These are phyloP conservation scores for Pterothamnion heteromorphum DNA, from an alignment of 31 red algal genomes.

Conservation along the genomic window DNA sequence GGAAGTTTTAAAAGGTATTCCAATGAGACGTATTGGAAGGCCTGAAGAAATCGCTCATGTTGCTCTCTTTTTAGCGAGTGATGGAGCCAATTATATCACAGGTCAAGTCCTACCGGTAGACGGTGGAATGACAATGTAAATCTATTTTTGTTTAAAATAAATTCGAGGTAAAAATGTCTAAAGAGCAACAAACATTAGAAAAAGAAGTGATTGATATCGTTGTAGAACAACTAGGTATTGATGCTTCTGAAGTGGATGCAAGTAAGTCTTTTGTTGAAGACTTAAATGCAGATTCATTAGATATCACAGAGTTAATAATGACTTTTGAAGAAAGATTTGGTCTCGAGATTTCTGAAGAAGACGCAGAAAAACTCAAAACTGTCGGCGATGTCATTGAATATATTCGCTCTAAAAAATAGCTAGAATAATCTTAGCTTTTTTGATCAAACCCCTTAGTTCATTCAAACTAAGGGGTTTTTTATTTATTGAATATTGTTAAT, in stretches of 20 bases:
- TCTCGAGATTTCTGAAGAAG: constrained; percentile 92
- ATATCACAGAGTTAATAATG: constrained; percentile 98
- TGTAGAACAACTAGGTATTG: neutral
- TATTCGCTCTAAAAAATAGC: neutral
- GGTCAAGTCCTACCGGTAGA: constrained; percentile 51
- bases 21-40: constrained; percentile 87
- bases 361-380: constrained; percentile 87
- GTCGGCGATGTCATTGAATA: neutral
- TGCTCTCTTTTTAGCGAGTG: constrained; percentile 78
- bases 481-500: too few relatives aligned
- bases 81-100: constrained; percentile 78
- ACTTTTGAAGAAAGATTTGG: constrained; percentile 95
- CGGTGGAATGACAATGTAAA: neutral
- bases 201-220: neutral
- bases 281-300: constrained; percentile 81
- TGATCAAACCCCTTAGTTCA: too few relatives aligned
- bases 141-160: too few relatives aligned
- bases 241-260: constrained; percentile 79
- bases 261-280: constrained; percentile 84
- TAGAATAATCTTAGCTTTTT: too few relatives aligned
- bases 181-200: neutral
- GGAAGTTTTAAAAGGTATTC: constrained; percentile 74
- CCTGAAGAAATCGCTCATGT: constrained; percentile 87
- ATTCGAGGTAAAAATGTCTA: too few relatives aligned
- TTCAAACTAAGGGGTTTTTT: too few relatives aligned